A percentile compares a stretch with the other conserved stretches of the same genome.
Evolutionary conservation across 1,284 basidiomycete species (phyloP).

Genomic region (Lentinula novae-zelandiae): DNA sequence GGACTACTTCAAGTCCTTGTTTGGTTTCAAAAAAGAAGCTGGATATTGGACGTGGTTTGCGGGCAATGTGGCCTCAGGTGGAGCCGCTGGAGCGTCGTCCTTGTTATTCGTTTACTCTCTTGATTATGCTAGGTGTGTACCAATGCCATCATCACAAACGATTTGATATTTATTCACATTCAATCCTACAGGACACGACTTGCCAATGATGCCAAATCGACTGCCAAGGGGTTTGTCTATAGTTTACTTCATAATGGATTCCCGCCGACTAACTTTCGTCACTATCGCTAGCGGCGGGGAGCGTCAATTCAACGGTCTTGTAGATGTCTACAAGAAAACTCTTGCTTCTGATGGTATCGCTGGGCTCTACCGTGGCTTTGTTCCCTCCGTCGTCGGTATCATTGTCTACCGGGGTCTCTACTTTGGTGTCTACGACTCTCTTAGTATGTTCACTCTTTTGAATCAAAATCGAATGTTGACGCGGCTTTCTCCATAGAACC

Average conservation of each 20-base stretch:
- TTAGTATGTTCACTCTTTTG: conserved; percentile 53
- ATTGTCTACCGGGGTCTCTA: conserved; percentile 96
- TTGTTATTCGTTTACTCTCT: conserved; percentile 97
- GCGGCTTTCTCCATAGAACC: conserved; percentile 55
- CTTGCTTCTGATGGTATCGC: conserved; percentile 85
- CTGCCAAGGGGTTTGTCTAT: conserved; percentile 46
- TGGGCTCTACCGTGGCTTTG: conserved; percentile 94
- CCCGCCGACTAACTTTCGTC: not conserved
- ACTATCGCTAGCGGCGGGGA: conserved; percentile 40
- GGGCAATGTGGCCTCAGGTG: conserved; percentile 95
- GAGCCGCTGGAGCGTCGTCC: conserved; percentile 94
- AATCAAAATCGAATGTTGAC: not conserved
- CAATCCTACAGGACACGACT: conserved; percentile 75
- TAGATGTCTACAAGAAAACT: conserved; percentile 94
- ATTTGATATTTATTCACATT: not conserved
- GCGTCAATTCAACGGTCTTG: conserved; percentile 93
- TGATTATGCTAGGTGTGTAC: conserved; percentile 69
- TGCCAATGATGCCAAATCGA: conserved; percentile 93
- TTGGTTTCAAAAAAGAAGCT: conserved; percentile 87
- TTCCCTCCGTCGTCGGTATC: conserved; percentile 93
- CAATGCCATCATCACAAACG: not conserved
- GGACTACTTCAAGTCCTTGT: conserved; percentile 96
- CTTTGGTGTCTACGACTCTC: conserved; percentile 93
- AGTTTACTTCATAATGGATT: not conserved
- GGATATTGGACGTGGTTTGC: conserved; percentile 91